phyloP scores from a whole-genome alignment of 306 rosid species.

The Prunus kanzakura region DNA sequence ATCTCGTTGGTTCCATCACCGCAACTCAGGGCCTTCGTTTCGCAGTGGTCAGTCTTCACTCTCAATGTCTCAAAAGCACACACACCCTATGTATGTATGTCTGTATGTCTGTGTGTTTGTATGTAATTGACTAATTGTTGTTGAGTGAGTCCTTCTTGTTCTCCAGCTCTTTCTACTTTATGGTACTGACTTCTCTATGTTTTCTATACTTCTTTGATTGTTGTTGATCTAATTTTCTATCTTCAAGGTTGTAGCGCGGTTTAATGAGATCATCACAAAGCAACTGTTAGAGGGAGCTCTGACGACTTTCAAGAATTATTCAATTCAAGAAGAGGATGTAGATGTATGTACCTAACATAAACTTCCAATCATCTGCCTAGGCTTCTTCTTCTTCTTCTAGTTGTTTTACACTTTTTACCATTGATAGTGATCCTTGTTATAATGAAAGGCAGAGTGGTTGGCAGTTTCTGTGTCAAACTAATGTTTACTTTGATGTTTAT shows the following conservation, averaged over 20 bases:
- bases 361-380: not conserved
- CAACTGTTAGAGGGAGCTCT: constrained; percentile 89
- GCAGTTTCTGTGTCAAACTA: not conserved
- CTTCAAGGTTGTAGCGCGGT: constrained; percentile 85
- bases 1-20: constrained; percentile 77
- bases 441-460: not conserved
- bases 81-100: not conserved
- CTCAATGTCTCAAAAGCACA: not conserved
- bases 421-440: not conserved
- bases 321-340: constrained; percentile 77
- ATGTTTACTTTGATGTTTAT: not conserved
- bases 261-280: constrained; percentile 84
- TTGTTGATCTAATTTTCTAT: not conserved
- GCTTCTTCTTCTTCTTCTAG: too few species aligned
- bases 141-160: not conserved
- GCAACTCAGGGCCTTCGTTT: constrained; percentile 76
- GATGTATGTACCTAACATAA: constrained; percentile 50
- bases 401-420: too few species aligned
- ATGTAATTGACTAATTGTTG: too few species aligned
- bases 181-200: not conserved
- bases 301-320: constrained; percentile 67
- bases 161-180: not conserved
- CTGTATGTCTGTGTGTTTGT: too few species aligned
- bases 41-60: constrained; percentile 55
- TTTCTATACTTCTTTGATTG: constrained; percentile 10